These are phyloP conservation scores for Triticum turgidum DNA, from an alignment of 176 grass and related monocot genomes.

Conservation along the genomic window DNA sequence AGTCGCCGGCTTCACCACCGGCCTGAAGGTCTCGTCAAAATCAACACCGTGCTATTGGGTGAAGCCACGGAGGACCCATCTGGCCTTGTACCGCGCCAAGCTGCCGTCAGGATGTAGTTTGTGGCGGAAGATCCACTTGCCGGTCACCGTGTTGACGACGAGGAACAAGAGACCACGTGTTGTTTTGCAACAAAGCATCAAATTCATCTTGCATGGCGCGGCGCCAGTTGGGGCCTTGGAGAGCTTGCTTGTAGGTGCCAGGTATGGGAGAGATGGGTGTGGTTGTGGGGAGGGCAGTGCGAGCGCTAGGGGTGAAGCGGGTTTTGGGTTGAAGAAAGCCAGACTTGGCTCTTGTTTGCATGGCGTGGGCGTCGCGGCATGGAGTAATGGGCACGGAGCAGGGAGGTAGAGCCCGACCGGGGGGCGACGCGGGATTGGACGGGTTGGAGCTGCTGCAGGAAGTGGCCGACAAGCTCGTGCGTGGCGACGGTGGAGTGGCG, in stretches of 20 bases:
- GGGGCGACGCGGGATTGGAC: too few species aligned
- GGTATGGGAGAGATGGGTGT: background rate
- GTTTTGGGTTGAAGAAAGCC: background rate
- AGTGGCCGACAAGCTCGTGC: too few species aligned
- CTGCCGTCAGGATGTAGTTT: background rate
- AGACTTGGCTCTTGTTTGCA: background rate
- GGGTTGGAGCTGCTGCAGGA: too few species aligned
- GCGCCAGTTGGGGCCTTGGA: background rate
- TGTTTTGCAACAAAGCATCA: background rate
- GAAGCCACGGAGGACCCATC: background rate
- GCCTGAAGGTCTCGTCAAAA: too few species aligned
- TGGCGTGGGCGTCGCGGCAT: background rate
- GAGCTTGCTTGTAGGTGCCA: background rate
- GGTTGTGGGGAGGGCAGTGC: too few species aligned
- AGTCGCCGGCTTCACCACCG: too few species aligned
- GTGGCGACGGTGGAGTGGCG: too few species aligned
- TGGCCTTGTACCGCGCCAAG: background rate
- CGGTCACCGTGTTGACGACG: background rate
- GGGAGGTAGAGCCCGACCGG: rapidly evolving
- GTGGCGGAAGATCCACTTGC: background rate
- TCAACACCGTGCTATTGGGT: background rate
- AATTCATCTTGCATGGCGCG: background rate
- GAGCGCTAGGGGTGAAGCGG: background rate
- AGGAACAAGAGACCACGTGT: background rate
- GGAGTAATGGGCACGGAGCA: too few species aligned